Conservation (phyloP, 169 alveolate genomes). For the Plasmodium gaboni region DNA sequence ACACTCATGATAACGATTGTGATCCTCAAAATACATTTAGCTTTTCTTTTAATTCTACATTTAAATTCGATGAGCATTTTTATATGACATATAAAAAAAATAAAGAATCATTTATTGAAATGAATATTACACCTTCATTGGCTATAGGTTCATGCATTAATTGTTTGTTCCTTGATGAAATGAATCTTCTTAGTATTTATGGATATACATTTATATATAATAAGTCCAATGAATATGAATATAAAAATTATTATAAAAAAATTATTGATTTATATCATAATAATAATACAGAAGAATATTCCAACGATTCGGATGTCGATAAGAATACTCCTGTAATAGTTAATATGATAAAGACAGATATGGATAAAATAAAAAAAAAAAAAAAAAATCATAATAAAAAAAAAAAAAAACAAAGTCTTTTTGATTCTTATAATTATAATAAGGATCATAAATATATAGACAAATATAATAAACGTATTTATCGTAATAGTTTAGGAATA, state of each 20-base stretch:
- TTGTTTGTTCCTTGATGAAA: conserved; percentile 72
- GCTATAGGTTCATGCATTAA: conserved; percentile 73
- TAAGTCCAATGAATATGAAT: conserved; percentile 37
- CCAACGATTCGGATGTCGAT: background rate
- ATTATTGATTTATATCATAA: conserved; percentile 35
- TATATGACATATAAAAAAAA: conserved; percentile 32
- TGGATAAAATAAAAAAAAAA: background rate
- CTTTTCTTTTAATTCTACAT: conserved; percentile 75
- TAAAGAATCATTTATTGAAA: conserved; percentile 58
- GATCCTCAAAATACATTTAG: conserved; percentile 72
- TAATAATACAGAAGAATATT: background rate
- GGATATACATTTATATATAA: conserved; percentile 73
- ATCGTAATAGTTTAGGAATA: too few species aligned
- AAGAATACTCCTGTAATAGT: too few species aligned
- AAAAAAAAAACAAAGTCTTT: too few species aligned
- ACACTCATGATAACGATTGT: conserved; percentile 53
- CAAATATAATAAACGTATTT: too few species aligned
- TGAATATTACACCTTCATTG: conserved; percentile 24
- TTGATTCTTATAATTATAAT: too few species aligned
- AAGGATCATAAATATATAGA: background rate
- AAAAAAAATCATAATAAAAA: background rate
- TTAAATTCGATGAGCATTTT: conserved; percentile 44
- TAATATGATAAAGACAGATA: background rate
- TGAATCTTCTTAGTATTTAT: conserved; percentile 65
- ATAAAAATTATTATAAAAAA: conserved; percentile 19